These are phyloP conservation scores for Mycena amicta DNA, from an alignment of 768 basidiomycete genomes.

Conservation along the genomic window DNA sequence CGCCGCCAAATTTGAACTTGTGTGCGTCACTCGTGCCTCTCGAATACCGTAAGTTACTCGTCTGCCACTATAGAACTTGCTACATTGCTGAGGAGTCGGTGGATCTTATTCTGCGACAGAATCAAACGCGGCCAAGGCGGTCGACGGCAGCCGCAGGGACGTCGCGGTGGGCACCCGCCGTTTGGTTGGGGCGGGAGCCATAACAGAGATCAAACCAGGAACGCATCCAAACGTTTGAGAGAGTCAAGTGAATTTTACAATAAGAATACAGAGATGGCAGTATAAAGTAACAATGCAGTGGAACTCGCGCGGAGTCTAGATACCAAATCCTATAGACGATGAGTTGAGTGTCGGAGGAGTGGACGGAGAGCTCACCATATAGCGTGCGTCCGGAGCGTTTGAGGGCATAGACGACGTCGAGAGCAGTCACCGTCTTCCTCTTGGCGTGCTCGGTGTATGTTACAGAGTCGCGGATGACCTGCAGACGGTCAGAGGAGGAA, in stretches of 20 bases:
- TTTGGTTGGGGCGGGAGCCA: slow-evolving; percentile 47
- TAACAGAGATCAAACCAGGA: too few relatives aligned
- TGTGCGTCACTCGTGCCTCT: too few relatives aligned
- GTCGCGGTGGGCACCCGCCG: slow-evolving; percentile 77
- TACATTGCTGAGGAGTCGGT: too few relatives aligned
- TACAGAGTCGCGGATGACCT: slow-evolving; percentile 87
- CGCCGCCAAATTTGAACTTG: too few relatives aligned
- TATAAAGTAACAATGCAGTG: too few relatives aligned
- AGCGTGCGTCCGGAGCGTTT: slow-evolving; percentile 76
- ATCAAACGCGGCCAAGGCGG: slow-evolving; percentile 69
- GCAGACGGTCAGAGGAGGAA: background rate
- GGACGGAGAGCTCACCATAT: too few relatives aligned
- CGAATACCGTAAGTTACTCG: too few relatives aligned
- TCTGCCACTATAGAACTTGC: too few relatives aligned
- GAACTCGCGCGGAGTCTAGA: too few relatives aligned
- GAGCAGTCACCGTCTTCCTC: slow-evolving; percentile 81
- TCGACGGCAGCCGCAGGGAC: slow-evolving; percentile 68
- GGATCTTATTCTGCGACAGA: slow-evolving; percentile 30
- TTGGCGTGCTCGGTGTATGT: slow-evolving; percentile 95
- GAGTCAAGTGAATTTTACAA: background rate
- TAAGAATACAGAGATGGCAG: too few relatives aligned
- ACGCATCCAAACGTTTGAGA: background rate
- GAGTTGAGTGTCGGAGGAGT: too few relatives aligned
- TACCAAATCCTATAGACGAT: too few relatives aligned
- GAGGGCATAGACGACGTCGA: slow-evolving; percentile 80